phyloP scores from a whole-genome alignment of 257 asterid genomes.

The Nicotiana benthamiana region DNA sequence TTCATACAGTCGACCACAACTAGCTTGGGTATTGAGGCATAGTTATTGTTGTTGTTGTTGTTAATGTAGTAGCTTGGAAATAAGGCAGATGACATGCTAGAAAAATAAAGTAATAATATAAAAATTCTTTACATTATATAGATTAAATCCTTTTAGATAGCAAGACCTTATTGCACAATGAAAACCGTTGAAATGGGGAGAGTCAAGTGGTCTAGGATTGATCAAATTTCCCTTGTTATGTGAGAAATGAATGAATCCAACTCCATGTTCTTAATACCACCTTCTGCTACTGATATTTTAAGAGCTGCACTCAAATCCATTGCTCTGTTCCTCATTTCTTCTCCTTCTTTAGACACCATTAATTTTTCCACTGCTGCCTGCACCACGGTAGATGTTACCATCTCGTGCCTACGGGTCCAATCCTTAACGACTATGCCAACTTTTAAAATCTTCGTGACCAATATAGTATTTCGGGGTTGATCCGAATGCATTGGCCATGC shows the following conservation, averaged over 20 bases:
- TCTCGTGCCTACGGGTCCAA: conserved; percentile 26
- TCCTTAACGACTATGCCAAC: conserved; percentile 41
- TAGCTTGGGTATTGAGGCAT: no score
- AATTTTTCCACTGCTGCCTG: conserved; percentile 22
- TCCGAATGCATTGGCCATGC: conserved; percentile 75
- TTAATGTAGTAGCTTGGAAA: no score
- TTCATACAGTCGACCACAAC: no score
- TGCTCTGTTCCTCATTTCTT: conserved; percentile 31
- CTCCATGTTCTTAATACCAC: conserved; percentile 32
- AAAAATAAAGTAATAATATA: no score
- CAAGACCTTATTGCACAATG: no score
- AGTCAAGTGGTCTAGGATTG: background rate
- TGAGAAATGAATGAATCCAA: conserved; percentile 36
- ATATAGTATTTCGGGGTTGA: conserved; percentile 44
- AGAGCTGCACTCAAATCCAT: conserved; percentile 32
- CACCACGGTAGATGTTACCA: conserved; percentile 19
- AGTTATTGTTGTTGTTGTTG: no score
- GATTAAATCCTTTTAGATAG: background rate
- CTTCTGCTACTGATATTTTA: conserved; percentile 31
- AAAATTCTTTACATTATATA: background rate
- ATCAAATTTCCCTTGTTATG: conserved; percentile 20
- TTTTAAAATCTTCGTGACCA: conserved; percentile 27
- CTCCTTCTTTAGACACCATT: conserved; percentile 39
- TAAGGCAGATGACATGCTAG: background rate
- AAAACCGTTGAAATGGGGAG: background rate